These are phyloP conservation scores for Lipomyces orientalis DNA, from an alignment of 805 yeast genomes.

Conservation along the genomic window DNA sequence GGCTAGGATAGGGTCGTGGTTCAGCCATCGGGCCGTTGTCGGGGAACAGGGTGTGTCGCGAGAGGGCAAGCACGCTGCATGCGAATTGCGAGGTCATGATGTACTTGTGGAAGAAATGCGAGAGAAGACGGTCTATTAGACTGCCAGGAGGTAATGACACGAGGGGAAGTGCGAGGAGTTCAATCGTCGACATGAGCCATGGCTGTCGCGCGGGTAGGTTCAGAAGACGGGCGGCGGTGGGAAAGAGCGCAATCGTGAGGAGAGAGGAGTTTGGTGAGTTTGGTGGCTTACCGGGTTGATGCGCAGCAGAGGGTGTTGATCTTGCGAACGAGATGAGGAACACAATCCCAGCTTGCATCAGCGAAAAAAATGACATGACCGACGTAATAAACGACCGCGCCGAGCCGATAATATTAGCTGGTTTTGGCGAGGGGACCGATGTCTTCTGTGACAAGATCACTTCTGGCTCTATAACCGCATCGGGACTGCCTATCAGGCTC, in stretches of 20 bases:
- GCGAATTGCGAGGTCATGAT: slow-evolving; percentile 29
- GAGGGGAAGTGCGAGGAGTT: slow-evolving; percentile 31
- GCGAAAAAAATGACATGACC: slow-evolving; percentile 15
- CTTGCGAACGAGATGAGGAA: slow-evolving; percentile 24
- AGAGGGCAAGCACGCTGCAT: slow-evolving; percentile 39
- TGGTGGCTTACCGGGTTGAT: not conserved
- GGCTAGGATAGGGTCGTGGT: slow-evolving; percentile 51
- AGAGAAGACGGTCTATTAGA: slow-evolving; percentile 30
- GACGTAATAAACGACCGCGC: slow-evolving; percentile 8
- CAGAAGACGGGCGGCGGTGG: slow-evolving; percentile 32
- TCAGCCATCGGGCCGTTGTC: slow-evolving; percentile 59
- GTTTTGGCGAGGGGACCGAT: not conserved
- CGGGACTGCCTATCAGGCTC: slow-evolving; percentile 18
- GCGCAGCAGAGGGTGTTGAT: slow-evolving; percentile 8
- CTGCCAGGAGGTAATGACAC: slow-evolving; percentile 32
- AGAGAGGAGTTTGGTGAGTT: slow-evolving; percentile 18
- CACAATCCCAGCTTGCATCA: slow-evolving; percentile 26
- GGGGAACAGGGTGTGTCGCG: slow-evolving; percentile 54
- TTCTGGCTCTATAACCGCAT: not conserved
- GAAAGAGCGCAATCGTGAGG: slow-evolving; percentile 35
- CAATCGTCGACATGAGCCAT: slow-evolving; percentile 37
- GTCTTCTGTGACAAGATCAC: slow-evolving; percentile 1
- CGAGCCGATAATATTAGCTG: not conserved
- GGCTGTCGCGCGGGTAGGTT: slow-evolving; percentile 36
- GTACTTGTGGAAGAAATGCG: slow-evolving; percentile 30